Percentiles rank a stretch among this genome's conserved stretches.
These are phyloP conservation scores for Evernia prunastri DNA, from an alignment of 495 filamentous ascomycete genomes.

Conservation along the genomic window DNA sequence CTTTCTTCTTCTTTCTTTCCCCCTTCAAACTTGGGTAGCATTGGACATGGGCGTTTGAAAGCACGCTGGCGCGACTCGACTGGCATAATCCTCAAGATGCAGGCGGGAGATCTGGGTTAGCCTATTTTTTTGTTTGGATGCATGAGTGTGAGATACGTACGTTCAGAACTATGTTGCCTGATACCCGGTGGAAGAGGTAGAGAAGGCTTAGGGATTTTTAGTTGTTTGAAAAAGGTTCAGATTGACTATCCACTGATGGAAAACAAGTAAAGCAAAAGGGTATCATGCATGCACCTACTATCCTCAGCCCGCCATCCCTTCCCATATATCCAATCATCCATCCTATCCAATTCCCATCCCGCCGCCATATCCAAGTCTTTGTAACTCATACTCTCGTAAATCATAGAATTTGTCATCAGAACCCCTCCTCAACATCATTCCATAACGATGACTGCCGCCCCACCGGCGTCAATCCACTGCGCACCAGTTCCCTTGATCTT, in stretches of 20 bases:
- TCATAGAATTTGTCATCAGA: slow-evolving; percentile 2
- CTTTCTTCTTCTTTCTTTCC: not conserved
- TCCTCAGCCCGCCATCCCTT: not conserved
- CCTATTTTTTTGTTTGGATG: slow-evolving; percentile 1
- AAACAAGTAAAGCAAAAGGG: not conserved
- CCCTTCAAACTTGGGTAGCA: slow-evolving; percentile 13
- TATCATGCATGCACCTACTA: not conserved
- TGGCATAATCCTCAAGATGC: not conserved
- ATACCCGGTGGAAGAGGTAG: not conserved
- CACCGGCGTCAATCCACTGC: slow-evolving; percentile 53
- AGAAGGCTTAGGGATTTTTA: not conserved
- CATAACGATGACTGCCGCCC: slow-evolving; percentile 46
- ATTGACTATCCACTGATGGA: not conserved
- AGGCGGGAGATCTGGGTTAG: not conserved
- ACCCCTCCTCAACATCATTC: not conserved
- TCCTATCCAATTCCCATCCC: not conserved
- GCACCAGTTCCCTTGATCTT: slow-evolving; percentile 46
- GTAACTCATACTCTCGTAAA: not conserved
- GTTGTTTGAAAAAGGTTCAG: not conserved
- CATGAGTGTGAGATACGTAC: slow-evolving; percentile 8
- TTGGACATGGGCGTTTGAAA: slow-evolving; percentile 17
- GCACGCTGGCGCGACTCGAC: slow-evolving; percentile 1
- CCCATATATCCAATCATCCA: not conserved
- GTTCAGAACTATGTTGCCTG: slow-evolving; percentile 2
- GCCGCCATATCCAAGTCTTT: not conserved